These are phyloP conservation scores for Camellia lanceoleosa DNA, from an alignment of 148 eudicot genomes.

Conservation along the genomic window DNA sequence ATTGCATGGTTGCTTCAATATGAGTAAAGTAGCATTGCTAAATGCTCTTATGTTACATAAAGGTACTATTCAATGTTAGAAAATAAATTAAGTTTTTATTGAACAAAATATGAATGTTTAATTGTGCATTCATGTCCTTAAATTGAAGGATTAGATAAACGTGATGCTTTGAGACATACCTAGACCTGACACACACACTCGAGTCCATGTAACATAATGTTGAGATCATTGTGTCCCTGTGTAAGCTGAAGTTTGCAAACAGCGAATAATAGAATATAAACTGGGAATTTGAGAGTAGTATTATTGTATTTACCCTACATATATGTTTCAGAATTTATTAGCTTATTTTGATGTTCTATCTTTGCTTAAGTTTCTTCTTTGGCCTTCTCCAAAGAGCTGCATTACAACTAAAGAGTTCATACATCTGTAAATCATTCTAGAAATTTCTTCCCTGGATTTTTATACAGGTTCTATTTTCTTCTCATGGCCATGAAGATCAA, in stretches of 20 bases:
- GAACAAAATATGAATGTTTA: background rate
- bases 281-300: background rate
- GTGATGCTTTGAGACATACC: background rate
- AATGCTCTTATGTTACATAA: background rate
- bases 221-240: background rate
- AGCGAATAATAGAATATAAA: background rate
- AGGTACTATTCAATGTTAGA: background rate
- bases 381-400: background rate
- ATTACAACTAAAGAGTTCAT: background rate
- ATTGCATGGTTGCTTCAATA: conserved; percentile 3
- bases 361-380: background rate
- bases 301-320: background rate
- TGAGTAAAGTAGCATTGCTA: background rate
- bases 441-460: conserved; percentile 7
- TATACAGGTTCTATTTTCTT: conserved; percentile 53
- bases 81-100: background rate
- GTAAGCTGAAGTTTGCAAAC: background rate
- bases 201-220: background rate
- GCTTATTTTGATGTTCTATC: background rate
- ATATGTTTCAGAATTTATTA: background rate
- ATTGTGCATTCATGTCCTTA: background rate
- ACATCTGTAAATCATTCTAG: background rate
- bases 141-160: background rate
- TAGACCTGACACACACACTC: background rate
- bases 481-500: conserved; percentile 40